Conservation (phyloP, 176 grass and related monocot species). For the Aegilops longissima region DNA sequence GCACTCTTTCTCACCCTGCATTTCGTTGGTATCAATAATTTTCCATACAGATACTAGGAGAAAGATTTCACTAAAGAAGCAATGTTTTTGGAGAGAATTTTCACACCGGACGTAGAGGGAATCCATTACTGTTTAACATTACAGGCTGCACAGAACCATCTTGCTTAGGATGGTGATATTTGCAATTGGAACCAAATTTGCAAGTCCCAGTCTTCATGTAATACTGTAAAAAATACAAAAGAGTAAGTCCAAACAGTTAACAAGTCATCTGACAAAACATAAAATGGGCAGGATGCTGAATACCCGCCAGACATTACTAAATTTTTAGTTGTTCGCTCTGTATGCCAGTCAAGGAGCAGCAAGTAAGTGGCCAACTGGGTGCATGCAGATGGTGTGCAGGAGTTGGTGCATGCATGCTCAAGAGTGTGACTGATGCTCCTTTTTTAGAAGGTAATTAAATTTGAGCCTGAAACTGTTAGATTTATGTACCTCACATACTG, state of each 20-base stretch:
- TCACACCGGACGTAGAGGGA: conserved; percentile 66
- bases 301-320: conserved; percentile 3
- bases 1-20: conserved; percentile 98
- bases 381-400: conserved; percentile 27
- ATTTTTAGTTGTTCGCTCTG: conserved; percentile 7
- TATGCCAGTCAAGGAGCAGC: neutral
- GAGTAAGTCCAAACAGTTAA: neutral
- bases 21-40: conserved; percentile 29
- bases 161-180: conserved; percentile 95
- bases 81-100: conserved; percentile 29
- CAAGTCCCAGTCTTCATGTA: conserved; percentile 90
- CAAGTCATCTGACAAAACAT: conserved; percentile 17
- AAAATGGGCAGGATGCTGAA: neutral
- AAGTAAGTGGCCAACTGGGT: conserved; percentile 16
- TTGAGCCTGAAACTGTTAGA: conserved; percentile 18
- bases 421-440: neutral
- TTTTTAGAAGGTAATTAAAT: conserved; percentile 1
- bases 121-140: conserved; percentile 76
- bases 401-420: conserved; percentile 13
- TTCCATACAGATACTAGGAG: neutral
- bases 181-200: conserved; percentile 88
- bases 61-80: conserved; percentile 16
- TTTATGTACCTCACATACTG: conserved; percentile 70
- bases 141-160: conserved; percentile 52
- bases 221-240: conserved; percentile 55